Base-by-base conservation (phyloP, 176 grass and related monocot species). In the Neostapfia colusana region DNA sequence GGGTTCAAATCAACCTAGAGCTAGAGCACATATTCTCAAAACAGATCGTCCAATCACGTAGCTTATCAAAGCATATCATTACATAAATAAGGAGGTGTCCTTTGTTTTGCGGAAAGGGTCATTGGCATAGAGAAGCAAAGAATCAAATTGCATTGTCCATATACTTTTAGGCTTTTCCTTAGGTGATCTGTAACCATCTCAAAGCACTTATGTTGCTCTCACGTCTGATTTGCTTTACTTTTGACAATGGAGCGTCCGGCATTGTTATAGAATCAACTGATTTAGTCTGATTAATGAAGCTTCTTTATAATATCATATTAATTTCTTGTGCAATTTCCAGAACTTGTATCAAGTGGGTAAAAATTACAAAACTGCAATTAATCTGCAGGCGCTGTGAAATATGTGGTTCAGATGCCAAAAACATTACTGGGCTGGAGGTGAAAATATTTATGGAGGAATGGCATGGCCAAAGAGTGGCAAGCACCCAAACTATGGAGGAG, bases 371-470 rank as follows among this genome's bases (percentile, higher is more conserved):
- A 13, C 58, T n/a, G n/a, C n/a, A n/a, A 46, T 67, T 76, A 53
- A 42, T 42, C 21, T 24, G 45, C 77, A 91, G 86, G 86, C 57
- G 48, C 45, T 89, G 89, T 79, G 92, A n/a, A 95, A 89, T 95
- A 62, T 95, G 89, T 79, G 86, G 83, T 65, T 78, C n/a, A n/a
- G n/a, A n/a, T n/a, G n/a, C n/a, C n/a, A n/a, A n/a, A 79, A 95
- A 91, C 57, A 84, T 95, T 68, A 85, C 69, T 20, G 85, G 86
- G n/a, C n/a, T 84, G 28, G 80, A 80, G 75, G 86, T 78, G 67
- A 74, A 41, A 82, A 85, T 44, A 68, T 89, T 91, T 60, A 87
- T 87, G 80, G 86, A 91, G 74, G 62, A 89, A 65, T 91, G 89
- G 86, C 90, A 88, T 63, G 93, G 82, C 46, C 82, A 20, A 67